A percentile compares a stretch with the other conserved stretches of the same genome.
Conservation (phyloP, 2,329 filamentous ascomycete genomes). For the Zasmidium citrigriseum region DNA sequence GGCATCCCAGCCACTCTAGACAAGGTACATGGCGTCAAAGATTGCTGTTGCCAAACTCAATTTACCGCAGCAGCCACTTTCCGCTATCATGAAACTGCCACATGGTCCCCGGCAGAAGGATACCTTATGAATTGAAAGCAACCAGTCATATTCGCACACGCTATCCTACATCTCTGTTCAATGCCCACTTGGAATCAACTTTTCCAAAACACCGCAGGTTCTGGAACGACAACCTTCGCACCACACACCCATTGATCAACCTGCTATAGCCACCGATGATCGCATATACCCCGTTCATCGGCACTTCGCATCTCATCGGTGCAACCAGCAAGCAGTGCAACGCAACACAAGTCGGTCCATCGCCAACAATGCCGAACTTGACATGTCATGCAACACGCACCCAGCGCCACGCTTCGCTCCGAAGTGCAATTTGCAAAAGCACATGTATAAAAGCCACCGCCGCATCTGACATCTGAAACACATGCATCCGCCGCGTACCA, state of each 20-base stretch:
- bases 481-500: background rate
- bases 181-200: background rate
- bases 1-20: background rate
- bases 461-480: background rate
- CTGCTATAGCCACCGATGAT: no score
- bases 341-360: background rate
- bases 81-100: constrained; percentile 1
- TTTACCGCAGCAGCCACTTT: constrained; percentile 12
- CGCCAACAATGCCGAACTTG: constrained; percentile 1
- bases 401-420: background rate
- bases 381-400: background rate
- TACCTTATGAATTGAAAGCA: background rate
- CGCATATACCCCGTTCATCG: constrained; percentile 1
- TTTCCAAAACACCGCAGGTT: background rate
- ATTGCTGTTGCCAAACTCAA: constrained; percentile 9
- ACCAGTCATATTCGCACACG: background rate
- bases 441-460: no score
- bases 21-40: constrained; percentile 18
- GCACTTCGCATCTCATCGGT: background rate
- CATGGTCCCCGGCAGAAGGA: constrained; percentile 2
- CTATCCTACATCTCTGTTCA: background rate
- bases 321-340: background rate
- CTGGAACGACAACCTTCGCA: background rate
- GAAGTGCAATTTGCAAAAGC: no score
- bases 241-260: no score